Base-by-base conservation (phyloP, 1,284 basidiomycete species). In the Ganoderma meredithae region DNA sequence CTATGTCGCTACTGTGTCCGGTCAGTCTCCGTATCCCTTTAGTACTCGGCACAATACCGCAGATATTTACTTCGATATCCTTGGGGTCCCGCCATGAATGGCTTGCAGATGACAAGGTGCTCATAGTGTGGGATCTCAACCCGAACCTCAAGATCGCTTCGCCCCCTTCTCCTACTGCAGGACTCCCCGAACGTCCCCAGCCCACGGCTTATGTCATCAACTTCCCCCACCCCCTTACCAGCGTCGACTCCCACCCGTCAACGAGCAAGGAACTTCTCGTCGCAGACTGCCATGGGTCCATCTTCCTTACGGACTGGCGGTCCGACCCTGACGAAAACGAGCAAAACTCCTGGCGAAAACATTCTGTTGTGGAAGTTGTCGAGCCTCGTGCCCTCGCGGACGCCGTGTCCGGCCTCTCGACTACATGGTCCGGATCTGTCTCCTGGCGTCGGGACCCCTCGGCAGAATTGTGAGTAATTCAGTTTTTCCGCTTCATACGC, bases 81-180 rank as follows among this genome's bases (percentile, higher is more conserved):
- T 36, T 27, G 44, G 25, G 39, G 49, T 60, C 39, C 67, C 31
- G 22, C 17, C 41, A 1, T 9, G n/a, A 61, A 44, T 40, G 40
- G 49, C 33, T 27, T 41, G 43, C 69, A 93, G 92, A 93, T 72
- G 92, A 94, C 79, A 91, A 88, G 76, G 90, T 90, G 84, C 83
- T 94, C 60, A 90, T 94, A 86, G 87, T 95, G 17, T 95, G 93
- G 93, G 91, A 95, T 77, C 84, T 95, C 22, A 82, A 86, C 74
- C 90, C 91, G 2, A 76, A 81, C 31, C 66, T 84, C 62, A 80
- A 86, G 67, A 80, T 85, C 47, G 76, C 80, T 36, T 81, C 83
- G 15, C 63, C 82, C 76, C 67, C 81, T 76, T 66, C 81, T 78
- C 67, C 74, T 76, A 61, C 74, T 74, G 33, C 68, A 59, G 44